Conservation (phyloP, 2,329 filamentous ascomycete genomes). For the Alternaria sp. region DNA sequence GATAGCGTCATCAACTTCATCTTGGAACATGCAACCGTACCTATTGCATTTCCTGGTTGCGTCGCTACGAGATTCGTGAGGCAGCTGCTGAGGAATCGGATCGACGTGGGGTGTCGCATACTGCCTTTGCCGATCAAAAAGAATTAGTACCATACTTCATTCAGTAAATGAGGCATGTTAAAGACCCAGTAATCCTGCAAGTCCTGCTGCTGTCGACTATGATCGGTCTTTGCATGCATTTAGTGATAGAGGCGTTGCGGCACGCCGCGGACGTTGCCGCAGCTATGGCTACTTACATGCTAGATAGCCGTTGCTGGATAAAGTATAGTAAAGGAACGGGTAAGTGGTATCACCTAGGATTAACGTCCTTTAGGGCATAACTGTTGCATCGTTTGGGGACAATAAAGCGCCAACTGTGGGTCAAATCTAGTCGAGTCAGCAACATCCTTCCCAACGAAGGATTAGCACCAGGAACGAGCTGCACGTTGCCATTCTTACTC, state of each 20-base stretch:
- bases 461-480: neutral
- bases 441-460: neutral
- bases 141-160: neutral
- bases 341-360: neutral
- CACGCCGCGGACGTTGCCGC: neutral
- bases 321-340: neutral
- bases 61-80: neutral
- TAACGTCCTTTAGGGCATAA: too few relatives aligned
- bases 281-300: neutral
- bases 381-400: neutral
- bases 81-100: neutral
- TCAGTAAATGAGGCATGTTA: neutral
- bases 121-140: neutral
- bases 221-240: neutral
- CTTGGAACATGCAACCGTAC: neutral
- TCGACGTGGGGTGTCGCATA: neutral
- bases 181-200: neutral
- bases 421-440: neutral
- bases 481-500: neutral
- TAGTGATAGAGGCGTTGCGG: neutral
- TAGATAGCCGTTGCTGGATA: neutral
- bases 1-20: neutral
- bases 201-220: neutral
- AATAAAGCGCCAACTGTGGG: neutral
- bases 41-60: neutral